Conservation (phyloP, 805 yeast genomes). For the Starmerella roubikii region DNA sequence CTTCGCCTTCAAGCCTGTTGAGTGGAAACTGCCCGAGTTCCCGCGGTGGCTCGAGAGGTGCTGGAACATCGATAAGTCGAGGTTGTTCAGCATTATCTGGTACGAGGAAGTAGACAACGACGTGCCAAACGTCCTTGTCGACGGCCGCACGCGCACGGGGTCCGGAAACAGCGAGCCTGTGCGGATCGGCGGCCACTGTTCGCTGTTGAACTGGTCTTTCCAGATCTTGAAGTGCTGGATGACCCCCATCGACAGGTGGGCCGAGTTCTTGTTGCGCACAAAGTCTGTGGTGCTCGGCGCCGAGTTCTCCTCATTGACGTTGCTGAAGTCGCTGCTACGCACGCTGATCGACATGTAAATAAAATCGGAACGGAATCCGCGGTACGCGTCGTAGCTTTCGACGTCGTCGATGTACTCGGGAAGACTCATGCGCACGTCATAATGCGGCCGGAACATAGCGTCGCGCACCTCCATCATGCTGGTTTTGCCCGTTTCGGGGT, state of each 20-base stretch:
- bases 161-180: conserved; percentile 51
- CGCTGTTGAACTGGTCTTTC: conserved; percentile 80
- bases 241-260: conserved; percentile 57
- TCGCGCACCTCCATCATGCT: conserved; percentile 26
- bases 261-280: background rate
- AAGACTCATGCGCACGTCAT: conserved; percentile 44
- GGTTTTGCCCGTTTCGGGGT: background rate
- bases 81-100: conserved; percentile 55
- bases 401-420: conserved; percentile 39
- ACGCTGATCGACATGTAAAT: conserved; percentile 57
- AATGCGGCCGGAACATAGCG: conserved; percentile 43
- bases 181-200: conserved; percentile 64
- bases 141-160: conserved; percentile 12
- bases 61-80: conserved; percentile 62
- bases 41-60: conserved; percentile 8
- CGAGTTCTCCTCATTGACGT: background rate
- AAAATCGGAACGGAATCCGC: conserved; percentile 67
- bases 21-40: conserved; percentile 29
- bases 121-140: conserved; percentile 44
- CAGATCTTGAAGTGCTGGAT: conserved; percentile 60
- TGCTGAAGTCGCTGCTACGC: background rate
- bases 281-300: background rate
- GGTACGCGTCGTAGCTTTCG: conserved; percentile 60
- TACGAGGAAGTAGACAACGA: conserved; percentile 56
- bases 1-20: conserved; percentile 57